phyloP scores from a whole-genome alignment of 208 protist species.

The Angomonas ambiguus region DNA sequence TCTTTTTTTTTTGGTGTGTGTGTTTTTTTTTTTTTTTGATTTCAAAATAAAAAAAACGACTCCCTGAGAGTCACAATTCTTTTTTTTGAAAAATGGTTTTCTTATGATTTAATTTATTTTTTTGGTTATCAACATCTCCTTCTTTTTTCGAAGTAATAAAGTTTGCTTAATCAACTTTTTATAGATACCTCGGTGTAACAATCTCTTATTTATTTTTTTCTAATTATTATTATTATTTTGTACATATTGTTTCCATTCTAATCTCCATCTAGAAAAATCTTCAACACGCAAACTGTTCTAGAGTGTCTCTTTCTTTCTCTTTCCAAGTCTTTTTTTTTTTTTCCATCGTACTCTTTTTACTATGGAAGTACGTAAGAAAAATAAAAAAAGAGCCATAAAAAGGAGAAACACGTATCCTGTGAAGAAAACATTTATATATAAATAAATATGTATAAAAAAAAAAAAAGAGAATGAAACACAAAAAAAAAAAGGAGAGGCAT shows the following conservation, averaged over 20 bases:
- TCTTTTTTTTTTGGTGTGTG: not conserved
- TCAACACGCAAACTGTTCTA: too few relatives aligned
- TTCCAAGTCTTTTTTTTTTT: constrained; percentile 1
- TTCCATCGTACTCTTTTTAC: not conserved
- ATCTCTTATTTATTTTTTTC: not conserved
- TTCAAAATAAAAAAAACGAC: too few relatives aligned
- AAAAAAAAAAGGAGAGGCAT: not conserved
- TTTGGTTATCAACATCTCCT: not conserved
- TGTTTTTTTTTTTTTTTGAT: not conserved
- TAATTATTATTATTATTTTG: not conserved
- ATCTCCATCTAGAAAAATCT: not conserved
- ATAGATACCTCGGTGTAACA: not conserved
- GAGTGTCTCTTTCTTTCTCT: too few relatives aligned
- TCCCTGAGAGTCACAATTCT: too few relatives aligned
- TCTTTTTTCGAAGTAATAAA: not conserved
- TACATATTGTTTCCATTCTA: not conserved
- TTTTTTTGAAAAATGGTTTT: too few relatives aligned
- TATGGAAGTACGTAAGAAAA: too few relatives aligned
- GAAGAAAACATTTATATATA: too few relatives aligned
- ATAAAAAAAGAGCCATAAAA: too few relatives aligned
- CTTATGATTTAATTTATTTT: not conserved
- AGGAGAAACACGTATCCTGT: too few relatives aligned
- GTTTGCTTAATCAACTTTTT: not conserved
- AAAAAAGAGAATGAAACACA: constrained; percentile 1
- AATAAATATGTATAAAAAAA: constrained; percentile 5